These are phyloP conservation scores for Fusarium sp. DNA, from an alignment of 2,329 filamentous ascomycete genomes.

Conservation along the genomic window DNA sequence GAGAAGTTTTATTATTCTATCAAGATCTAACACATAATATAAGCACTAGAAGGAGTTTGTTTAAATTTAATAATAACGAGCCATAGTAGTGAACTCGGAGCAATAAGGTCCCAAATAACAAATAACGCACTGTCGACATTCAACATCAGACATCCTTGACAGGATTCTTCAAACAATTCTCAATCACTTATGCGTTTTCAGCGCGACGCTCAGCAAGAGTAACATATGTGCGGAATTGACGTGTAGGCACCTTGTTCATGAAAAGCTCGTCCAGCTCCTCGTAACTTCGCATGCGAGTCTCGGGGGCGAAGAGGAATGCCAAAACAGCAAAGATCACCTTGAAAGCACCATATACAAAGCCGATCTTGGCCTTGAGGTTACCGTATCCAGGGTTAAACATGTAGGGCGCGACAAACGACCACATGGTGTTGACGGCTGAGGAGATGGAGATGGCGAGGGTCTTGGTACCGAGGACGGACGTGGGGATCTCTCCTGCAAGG, in stretches of 20 bases:
- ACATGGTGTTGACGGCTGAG: constrained; percentile 50
- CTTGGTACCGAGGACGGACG: constrained; percentile 53
- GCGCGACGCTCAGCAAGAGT: constrained; percentile 38
- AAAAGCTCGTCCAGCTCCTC: constrained; percentile 44
- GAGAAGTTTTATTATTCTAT: rapidly evolving
- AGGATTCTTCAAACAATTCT: background rate
- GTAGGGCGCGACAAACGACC: constrained; percentile 58
- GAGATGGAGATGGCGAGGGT: constrained; percentile 53
- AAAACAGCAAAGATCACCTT: constrained; percentile 47
- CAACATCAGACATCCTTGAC: background rate
- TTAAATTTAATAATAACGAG: rapidly evolving
- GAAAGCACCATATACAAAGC: constrained; percentile 50
- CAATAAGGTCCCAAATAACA: rapidly evolving
- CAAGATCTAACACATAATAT: rapidly evolving
- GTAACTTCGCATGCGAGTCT: constrained; percentile 48
- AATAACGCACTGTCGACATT: rapidly evolving
- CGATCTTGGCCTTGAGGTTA: constrained; percentile 52
- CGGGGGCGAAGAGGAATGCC: constrained; percentile 58
- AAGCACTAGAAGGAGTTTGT: background rate
- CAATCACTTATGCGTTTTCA: constrained; percentile 35
- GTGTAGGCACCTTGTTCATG: constrained; percentile 34
- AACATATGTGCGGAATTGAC: constrained; percentile 34
- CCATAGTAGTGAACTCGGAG: background rate
- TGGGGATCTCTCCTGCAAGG: constrained; percentile 53
- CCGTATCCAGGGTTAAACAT: constrained; percentile 46